A percentile compares a stretch with the other conserved stretches of the same genome.
Conservation (phyloP, 768 basidiomycete species). For the Amanita subjunquillea region DNA sequence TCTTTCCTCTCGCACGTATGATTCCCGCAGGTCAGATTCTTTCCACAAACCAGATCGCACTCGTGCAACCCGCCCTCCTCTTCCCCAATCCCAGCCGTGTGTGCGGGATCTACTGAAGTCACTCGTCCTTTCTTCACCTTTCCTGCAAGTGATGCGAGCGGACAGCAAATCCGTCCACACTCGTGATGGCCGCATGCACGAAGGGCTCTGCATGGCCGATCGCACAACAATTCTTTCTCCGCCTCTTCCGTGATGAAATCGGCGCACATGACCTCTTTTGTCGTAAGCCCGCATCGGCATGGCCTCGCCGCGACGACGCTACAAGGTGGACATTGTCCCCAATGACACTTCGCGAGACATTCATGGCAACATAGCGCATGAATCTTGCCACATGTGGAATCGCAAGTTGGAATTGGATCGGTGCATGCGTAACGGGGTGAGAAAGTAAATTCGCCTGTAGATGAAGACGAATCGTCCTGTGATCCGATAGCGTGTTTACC, state of each 20-base stretch:
- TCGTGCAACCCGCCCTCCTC: constrained; percentile 67
- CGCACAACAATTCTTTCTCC: constrained; percentile 62
- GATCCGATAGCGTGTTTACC: constrained; percentile 49
- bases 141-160: constrained; percentile 56
- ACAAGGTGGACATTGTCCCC: constrained; percentile 76
- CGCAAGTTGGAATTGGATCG: constrained; percentile 76
- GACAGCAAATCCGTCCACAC: constrained; percentile 82
- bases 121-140: constrained; percentile 47
- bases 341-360: constrained; percentile 66
- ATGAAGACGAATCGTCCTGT: constrained; percentile 11
- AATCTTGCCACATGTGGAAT: constrained; percentile 52
- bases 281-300: constrained; percentile 80
- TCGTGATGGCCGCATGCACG: constrained; percentile 83
- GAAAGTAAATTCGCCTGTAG: constrained; percentile 21
- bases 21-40: constrained; percentile 61
- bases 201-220: constrained; percentile 65
- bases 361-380: constrained; percentile 61
- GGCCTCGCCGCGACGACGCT: constrained; percentile 54
- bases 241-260: constrained; percentile 20
- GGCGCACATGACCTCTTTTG: constrained; percentile 43
- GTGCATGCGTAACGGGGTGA: constrained; percentile 46
- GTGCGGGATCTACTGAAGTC: constrained; percentile 9
- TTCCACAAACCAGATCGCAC: constrained; percentile 76
- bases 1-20: constrained; percentile 75
- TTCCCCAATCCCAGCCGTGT: constrained; percentile 30